These are phyloP conservation scores for Epithemia pelagica DNA, from an alignment of 108 stramenopile species.

Conservation along the genomic window DNA sequence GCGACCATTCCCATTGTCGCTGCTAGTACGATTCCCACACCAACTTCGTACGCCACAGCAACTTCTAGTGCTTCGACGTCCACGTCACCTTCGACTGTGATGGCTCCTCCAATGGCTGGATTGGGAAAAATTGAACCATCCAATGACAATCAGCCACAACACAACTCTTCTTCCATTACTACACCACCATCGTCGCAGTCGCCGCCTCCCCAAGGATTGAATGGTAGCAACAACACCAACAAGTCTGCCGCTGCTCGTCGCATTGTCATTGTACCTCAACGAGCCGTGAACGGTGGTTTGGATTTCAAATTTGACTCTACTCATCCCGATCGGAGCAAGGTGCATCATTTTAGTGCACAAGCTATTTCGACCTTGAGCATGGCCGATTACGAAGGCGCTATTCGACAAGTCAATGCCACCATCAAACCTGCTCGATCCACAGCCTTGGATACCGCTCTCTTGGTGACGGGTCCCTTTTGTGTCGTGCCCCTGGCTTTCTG, in stretches of 20 bases:
- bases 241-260: neutral
- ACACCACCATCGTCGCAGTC: neutral
- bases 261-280: slow-evolving; percentile 26
- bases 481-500: slow-evolving; percentile 61
- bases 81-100: too few relatives aligned
- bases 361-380: slow-evolving; percentile 15
- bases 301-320: slow-evolving; percentile 36
- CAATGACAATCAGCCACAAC: neutral
- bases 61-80: too few relatives aligned
- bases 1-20: too few relatives aligned
- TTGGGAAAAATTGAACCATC: neutral
- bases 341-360: slow-evolving; percentile 27
- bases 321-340: slow-evolving; percentile 27
- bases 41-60: too few relatives aligned
- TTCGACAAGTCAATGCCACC: slow-evolving; percentile 39
- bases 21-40: too few relatives aligned
- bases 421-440: slow-evolving; percentile 42
- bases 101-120: neutral
- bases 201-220: neutral
- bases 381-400: slow-evolving; percentile 49
- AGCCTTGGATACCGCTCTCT: slow-evolving; percentile 33
- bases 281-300: slow-evolving; percentile 29
- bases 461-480: slow-evolving; percentile 51
- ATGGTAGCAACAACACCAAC: neutral
- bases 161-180: neutral